These are phyloP conservation scores for Chlamydomonas eustigma DNA, from an alignment of 139 green algal genomes.

Conservation along the genomic window DNA sequence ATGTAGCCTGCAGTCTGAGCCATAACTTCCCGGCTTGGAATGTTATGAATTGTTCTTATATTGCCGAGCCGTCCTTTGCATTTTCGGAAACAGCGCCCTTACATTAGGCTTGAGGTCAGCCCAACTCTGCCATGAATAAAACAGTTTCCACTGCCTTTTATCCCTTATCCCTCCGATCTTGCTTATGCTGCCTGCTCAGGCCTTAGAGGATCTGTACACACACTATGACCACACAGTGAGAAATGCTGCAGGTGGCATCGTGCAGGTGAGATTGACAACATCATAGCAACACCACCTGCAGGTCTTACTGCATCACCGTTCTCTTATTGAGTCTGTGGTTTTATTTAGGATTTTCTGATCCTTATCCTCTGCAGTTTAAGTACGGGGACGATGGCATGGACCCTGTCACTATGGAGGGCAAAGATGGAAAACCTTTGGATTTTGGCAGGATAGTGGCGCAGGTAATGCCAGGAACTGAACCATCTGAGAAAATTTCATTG, in stretches of 20 bases:
- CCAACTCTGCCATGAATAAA: no score
- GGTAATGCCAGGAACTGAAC: no score
- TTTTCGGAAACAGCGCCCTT: no score
- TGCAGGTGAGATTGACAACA: constrained; percentile 91
- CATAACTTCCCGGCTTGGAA: no score
- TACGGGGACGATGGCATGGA: constrained; percentile 99
- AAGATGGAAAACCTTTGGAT: constrained; percentile 75
- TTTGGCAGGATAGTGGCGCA: constrained; percentile 52
- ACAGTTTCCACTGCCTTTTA: not conserved
- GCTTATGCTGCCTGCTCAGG: constrained; percentile 15
- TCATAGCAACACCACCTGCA: no score
- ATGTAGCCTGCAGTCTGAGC: no score
- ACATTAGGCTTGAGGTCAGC: no score
- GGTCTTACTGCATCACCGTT: not conserved
- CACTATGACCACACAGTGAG: constrained; percentile 93
- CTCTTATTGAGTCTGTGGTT: not conserved
- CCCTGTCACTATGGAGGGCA: constrained; percentile 76
- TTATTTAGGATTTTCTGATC: constrained; percentile 48
- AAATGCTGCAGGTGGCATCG: constrained; percentile 79
- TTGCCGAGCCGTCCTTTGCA: no score
- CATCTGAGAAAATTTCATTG: no score
- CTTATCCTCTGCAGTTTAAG: constrained; percentile 83
- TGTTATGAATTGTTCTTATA: no score
- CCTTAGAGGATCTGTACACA: constrained; percentile 91
- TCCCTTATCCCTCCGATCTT: not conserved